Conservation (phyloP, 2,329 filamentous ascomycete species). For the Aspergillus pseudotamarii region DNA sequence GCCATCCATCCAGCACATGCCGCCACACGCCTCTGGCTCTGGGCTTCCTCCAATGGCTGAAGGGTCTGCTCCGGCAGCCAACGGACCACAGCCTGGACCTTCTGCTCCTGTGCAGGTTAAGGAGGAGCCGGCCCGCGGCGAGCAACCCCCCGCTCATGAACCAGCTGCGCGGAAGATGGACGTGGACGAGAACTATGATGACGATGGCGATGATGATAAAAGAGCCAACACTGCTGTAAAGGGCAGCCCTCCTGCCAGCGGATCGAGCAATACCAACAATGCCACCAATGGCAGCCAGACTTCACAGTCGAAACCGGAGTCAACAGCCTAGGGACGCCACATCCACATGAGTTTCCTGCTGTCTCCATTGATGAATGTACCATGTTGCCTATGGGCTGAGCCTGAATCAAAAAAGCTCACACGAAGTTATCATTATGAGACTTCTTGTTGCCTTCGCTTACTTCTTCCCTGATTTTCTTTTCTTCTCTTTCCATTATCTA, state of each 20-base stretch:
- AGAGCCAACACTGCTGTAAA: slow-evolving; percentile 38
- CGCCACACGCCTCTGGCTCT: slow-evolving; percentile 51
- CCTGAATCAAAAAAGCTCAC: background rate
- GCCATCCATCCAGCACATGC: slow-evolving; percentile 52
- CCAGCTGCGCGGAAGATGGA: slow-evolving; percentile 94
- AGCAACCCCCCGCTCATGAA: slow-evolving; percentile 65
- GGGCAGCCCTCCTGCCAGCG: slow-evolving; percentile 38
- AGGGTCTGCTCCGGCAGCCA: slow-evolving; percentile 40
- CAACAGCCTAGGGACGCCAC: slow-evolving; percentile 27
- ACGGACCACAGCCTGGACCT: slow-evolving; percentile 45
- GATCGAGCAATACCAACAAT: slow-evolving; percentile 30
- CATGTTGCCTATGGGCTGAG: background rate
- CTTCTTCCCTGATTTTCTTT: background rate
- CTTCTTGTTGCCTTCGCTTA: slow-evolving; percentile 18
- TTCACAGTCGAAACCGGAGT: slow-evolving; percentile 37
- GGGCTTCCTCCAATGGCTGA: slow-evolving; percentile 62
- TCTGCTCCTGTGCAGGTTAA: slow-evolving; percentile 56
- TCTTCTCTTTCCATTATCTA: slow-evolving; percentile 9
- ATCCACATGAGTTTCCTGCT: background rate
- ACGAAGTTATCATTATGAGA: slow-evolving; percentile 18
- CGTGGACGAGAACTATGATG: slow-evolving; percentile 96
- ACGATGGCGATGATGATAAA: slow-evolving; percentile 84
- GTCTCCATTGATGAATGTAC: slow-evolving; percentile 1
- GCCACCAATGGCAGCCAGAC: slow-evolving; percentile 30
- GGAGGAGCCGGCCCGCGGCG: slow-evolving; percentile 58